Base-by-base conservation (phyloP, 768 basidiomycete genomes). In the Ephemerocybe angulata region DNA sequence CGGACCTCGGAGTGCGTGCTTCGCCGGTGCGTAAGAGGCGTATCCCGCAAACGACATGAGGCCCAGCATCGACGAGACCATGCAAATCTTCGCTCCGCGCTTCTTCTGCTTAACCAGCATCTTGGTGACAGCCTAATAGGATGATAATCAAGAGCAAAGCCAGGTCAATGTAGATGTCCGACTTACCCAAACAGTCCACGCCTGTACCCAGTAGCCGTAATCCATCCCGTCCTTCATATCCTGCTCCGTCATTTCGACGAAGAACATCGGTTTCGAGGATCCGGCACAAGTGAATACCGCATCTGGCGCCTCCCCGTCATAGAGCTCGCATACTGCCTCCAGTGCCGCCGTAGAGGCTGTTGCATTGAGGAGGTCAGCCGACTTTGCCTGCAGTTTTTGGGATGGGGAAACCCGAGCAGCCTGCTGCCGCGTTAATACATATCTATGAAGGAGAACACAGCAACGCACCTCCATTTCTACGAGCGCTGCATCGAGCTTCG, bases 201-300 rank as follows among this genome's bases (percentile, higher is more conserved):
- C 79, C 59, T 84, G 78, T 1, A 77, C 66, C 78, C 78, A 79
- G 57, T 78, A 79, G 3, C 65, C 70, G 53, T 75, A 68, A 17
- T 62, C 63, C 77, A 79, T 79, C 10, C 77, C 76, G 12, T 67
- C 62, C 48, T 72, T 70, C 51, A 95, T 60, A 28, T 85, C 79
- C 41, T 76, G 76, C 54, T 86, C 83, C 0, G 71, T 71, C 74
- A 83, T 76, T 44, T 93, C 90, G 22, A 92, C 70, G 61, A 91
- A 87, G 68, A 87, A 90, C 58, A 79, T 80, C 0, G 94, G 93
- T 24, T 74, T 77, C 1, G 86, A 65, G 37, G 73, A 75, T 12
- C 94, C 94, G 0, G 93, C 93, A 60, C 92, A 93, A 8, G 84
- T 69, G 65, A 95, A 88, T 24, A 91, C 68, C 1, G 86, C 84